Evolutionary conservation across 192 early-diverging fungal species (phyloP), one percentile per base, ranked within the genome.

Genomic region (Coemansia sp.): DNA sequence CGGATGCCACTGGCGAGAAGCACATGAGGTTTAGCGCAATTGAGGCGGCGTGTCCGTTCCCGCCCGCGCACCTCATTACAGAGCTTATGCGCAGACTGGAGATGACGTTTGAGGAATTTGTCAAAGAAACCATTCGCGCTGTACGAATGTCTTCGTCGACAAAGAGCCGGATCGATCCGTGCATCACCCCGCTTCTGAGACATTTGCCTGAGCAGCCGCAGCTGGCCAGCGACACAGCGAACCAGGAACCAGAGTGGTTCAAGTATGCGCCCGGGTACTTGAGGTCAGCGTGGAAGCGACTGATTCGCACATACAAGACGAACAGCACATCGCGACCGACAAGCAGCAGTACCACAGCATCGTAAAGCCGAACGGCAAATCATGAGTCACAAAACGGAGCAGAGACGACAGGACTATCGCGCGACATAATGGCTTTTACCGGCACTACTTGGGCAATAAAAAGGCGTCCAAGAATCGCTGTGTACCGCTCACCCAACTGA

Each of bases 51-150:
- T 79, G 76, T 18, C 76, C 76, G 62, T 79, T 79, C 34, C 62
- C 70, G 44, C 56, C 58, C 0, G 50, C 62, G 8, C 76, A 79
- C 15, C 55, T 79, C 50, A 72, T 79, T 5, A 68, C 68, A 0
- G 70, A 79, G 76, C 70, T 79, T 54, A 68, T 79, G 66, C 69
- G 76, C 12, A 53, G 70, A 2, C 56, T 79, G 62, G 43, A 39
- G 40, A 79, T 79, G 59, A 55, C 65, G 33, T 79, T 79, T 34
- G 76, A 79, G 41, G 66, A 65, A 6, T 79, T 79, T 65, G 76
- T 79, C 36, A 69, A 72, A 48, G 76, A 72, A 50, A 79, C 63
- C 5, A 72, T 79, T 36, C 66, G 58, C 22, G 76, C 70, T 1
- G 70, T 72, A 27, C 69, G 76, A 32, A 53, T 79, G 41, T 79